Evolutionary conservation across 2,329 filamentous ascomycete species (phyloP).

Genomic region (Pyrenochaeta sp.): DNA sequence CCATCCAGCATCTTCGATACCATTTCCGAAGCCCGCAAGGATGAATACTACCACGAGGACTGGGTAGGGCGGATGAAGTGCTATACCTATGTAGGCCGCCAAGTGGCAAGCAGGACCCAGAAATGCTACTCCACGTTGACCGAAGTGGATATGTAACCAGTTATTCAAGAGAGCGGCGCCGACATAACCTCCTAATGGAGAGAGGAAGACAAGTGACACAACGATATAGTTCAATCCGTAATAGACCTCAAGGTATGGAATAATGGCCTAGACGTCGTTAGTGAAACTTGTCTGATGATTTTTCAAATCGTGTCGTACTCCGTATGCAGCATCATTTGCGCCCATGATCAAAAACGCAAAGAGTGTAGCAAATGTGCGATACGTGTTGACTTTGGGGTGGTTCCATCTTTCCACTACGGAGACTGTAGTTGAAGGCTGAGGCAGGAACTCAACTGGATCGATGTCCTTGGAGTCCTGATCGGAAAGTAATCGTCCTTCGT

Average conservation of each 20-base stretch:
- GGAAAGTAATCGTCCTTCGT: constrained; percentile 4
- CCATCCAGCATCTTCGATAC: constrained; percentile 67
- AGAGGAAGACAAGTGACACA: constrained; percentile 69
- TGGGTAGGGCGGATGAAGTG: constrained; percentile 71
- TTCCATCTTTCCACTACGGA: constrained; percentile 66
- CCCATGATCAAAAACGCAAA: constrained; percentile 69
- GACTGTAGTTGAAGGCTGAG: constrained; percentile 52
- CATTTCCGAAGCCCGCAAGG: constrained; percentile 74
- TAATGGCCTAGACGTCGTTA: constrained; percentile 9
- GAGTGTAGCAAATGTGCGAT: constrained; percentile 63
- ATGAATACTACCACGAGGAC: constrained; percentile 68
- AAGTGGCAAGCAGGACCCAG: constrained; percentile 68
- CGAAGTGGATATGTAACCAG: constrained; percentile 65
- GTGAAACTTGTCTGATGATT: neutral
- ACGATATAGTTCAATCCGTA: constrained; percentile 67
- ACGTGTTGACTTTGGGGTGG: constrained; percentile 62
- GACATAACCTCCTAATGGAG: constrained; percentile 69
- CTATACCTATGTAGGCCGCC: constrained; percentile 68
- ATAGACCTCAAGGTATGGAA: constrained; percentile 61
- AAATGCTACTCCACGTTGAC: constrained; percentile 75
- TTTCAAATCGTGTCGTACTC: constrained; percentile 54
- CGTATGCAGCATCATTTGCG: constrained; percentile 70
- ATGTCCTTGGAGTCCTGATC: constrained; percentile 12
- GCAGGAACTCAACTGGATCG: constrained; percentile 45
- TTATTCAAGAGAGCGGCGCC: constrained; percentile 69